Base-by-base conservation (phyloP, 2,329 filamentous ascomycete species). In the Dothideomycetes sp. region DNA sequence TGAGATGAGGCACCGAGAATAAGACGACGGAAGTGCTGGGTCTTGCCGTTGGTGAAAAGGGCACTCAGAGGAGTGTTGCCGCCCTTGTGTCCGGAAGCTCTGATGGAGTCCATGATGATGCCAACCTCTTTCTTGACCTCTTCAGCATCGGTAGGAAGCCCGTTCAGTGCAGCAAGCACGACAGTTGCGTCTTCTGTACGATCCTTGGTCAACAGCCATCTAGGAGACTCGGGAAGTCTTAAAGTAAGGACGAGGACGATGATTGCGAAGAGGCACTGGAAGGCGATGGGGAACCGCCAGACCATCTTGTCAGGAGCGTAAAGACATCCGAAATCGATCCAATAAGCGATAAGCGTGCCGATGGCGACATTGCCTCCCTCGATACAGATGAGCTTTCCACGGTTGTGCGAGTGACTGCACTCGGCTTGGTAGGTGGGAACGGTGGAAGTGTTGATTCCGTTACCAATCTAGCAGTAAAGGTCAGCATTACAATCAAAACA, bases 21-120 rank as follows among this genome's bases (percentile, higher is more conserved):
- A 68, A 80, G 77, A 23, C 78, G 69, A 6, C 77, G 71, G 61
- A 79, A 73, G 52, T 81, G 76, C 58, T 82, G 77, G 3, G 20
- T 43, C 60, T 76, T 78, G 46, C 77, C 76, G 34, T 69, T 67
- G 1, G 74, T 78, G 51, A 79, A 68, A 2, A 80, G 64, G 1
- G 73, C 69, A 48, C 68, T 72, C 54, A 71, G 60, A 1, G 61
- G 60, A 6, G 59, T 64, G 45, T 57, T 58, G 27, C 63, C 60
- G 9, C 60, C 60, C 24, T 59, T 53, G 52, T 61, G 60, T 20
- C 63, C 62, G 13, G 62, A 61, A 4, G 59, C 61, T 10, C 57
- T 56, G 43, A 67, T 64, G 41, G 58, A 59, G 51, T 87, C 81
- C n/a, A 76, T 61, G n/a, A 83, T 78, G 1, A 82, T 76, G 39